These are phyloP conservation scores for Allomyces arbusculus DNA, from an alignment of 192 early-diverging fungal genomes.

Conservation along the genomic window DNA sequence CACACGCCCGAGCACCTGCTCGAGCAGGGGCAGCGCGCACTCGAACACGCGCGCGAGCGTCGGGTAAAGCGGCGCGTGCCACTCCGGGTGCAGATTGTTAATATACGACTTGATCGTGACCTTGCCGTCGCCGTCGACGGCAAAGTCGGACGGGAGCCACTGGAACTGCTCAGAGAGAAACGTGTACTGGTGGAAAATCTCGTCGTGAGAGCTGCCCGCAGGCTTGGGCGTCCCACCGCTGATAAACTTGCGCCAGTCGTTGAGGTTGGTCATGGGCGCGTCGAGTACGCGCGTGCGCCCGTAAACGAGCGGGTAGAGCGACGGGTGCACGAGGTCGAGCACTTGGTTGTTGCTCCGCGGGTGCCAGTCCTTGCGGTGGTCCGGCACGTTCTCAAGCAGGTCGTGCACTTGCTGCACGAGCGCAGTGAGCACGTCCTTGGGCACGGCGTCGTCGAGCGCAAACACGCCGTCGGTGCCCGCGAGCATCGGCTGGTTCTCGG, in stretches of 20 bases:
- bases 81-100: constrained; percentile 45
- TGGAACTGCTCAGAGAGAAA: constrained; percentile 12
- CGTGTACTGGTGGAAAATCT: neutral
- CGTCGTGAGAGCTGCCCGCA: neutral
- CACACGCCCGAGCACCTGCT: constrained; percentile 13
- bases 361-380: constrained; percentile 19
- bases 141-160: constrained; percentile 50
- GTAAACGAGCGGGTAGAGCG: constrained; percentile 22
- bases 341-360: constrained; percentile 23
- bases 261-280: neutral
- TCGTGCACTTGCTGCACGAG: constrained; percentile 11
- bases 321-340: constrained; percentile 28
- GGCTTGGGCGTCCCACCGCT: neutral
- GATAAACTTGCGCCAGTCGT: neutral
- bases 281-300: constrained; percentile 5
- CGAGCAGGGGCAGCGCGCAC: constrained; percentile 41
- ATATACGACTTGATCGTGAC: constrained; percentile 38
- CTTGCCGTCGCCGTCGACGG: constrained; percentile 22
- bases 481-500: constrained; percentile 14
- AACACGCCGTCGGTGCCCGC: neutral
- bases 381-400: constrained; percentile 15
- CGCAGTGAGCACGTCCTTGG: constrained; percentile 13
- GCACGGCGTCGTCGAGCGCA: constrained; percentile 11
- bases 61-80: constrained; percentile 25
- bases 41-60: constrained; percentile 26